A percentile compares a stretch with the other conserved stretches of the same genome.
Conservation (phyloP, 306 rosid genomes). For the Begonia peltatifolia region DNA sequence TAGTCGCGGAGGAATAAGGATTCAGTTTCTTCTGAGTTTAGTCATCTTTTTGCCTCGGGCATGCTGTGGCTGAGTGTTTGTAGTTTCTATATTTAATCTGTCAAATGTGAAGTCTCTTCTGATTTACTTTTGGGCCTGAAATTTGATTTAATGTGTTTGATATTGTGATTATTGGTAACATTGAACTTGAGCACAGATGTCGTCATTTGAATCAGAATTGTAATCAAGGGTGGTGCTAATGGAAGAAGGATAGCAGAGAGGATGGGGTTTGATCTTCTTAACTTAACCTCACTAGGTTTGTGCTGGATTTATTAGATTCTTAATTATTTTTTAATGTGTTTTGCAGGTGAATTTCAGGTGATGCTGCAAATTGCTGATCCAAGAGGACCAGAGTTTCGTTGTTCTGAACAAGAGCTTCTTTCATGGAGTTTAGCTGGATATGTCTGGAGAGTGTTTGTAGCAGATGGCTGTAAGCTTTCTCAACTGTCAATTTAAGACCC, state of each 20-base stretch:
- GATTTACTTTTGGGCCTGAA: neutral
- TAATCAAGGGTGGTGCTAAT: neutral
- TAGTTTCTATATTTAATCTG: neutral
- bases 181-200: neutral
- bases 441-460: too few relatives aligned
- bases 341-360: too few relatives aligned
- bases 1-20: slow-evolving; percentile 30
- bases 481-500: too few relatives aligned
- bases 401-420: too few relatives aligned
- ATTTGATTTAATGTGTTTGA: neutral
- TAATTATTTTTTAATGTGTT: neutral
- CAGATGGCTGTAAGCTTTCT: too few relatives aligned
- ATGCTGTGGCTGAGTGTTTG: neutral
- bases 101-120: neutral
- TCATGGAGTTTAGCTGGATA: too few relatives aligned
- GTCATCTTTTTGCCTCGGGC: neutral
- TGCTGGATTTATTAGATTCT: neutral
- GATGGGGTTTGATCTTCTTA: neutral
- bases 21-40: slow-evolving; percentile 7
- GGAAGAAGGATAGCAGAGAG: neutral
- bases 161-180: neutral
- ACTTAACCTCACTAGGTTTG: neutral
- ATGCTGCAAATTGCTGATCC: too few relatives aligned
- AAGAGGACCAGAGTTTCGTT: too few relatives aligned
- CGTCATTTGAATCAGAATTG: neutral